Base-by-base conservation (phyloP, 345 rosid species). In the Eucalyptus tenuipes region DNA sequence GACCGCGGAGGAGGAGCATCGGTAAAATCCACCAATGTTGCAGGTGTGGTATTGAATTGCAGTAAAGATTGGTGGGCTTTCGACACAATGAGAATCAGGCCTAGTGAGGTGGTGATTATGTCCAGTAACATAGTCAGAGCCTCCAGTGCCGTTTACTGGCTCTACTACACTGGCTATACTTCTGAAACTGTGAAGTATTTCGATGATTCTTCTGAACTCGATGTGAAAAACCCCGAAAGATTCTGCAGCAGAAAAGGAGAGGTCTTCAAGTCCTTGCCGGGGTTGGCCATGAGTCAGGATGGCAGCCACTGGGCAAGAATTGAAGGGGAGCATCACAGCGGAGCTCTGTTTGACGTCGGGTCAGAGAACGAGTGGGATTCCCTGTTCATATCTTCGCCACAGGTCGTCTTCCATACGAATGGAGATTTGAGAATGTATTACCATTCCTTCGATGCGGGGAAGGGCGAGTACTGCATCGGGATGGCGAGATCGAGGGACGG, bases 401-500 rank as follows among this genome's bases (percentile, higher is more conserved):
- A 90, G 31, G 94, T 91, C 13, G 92, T 93, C 33, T 91, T 92
- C 66, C 94, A 94, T 53, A 42, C 88, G 7, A 93, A 88, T 61
- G 91, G 91, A 87, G 94, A 94, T 90, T 85, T 94, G 13, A 90
- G 94, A 80, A 94, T 93, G 95, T 93, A 94, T 52, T 93, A 94
- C 88, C 92, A 93, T 82, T 94, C 94, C 59, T 94, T 92, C 45
- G 94, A 93, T 29, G 89, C 17, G 37, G 75, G 87, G 53, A 91
- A 85, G 17, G 90, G 93, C 27, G 85, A 92, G 24, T 92, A 90
- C 88, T 88, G 92, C 27, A 64, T 92, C 10, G 93, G 95, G 86
- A 86, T 93, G 4, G 94, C 95, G 42, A 91, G 95, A 64, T 94
- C 95, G 47, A 89, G 95, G 71, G 94, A 92, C 53, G 94, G 95